phyloP scores from a whole-genome alignment of 208 protist genomes.

The Vickermania spadyakhi region DNA sequence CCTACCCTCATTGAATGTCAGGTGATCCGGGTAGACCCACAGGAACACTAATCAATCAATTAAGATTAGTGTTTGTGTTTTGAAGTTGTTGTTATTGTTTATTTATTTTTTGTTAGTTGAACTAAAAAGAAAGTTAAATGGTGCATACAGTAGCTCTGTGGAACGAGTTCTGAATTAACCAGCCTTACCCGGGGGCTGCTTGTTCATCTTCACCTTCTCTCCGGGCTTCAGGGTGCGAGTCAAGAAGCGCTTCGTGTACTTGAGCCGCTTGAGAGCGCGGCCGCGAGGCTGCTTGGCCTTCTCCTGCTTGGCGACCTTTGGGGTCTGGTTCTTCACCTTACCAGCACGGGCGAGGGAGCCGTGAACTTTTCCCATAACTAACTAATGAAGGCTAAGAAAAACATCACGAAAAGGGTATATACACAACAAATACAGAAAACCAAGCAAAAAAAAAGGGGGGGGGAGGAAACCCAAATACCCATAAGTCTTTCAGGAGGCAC shows the following conservation, averaged over 20 bases:
- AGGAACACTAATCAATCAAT: too few relatives aligned
- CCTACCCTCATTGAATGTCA: too few relatives aligned
- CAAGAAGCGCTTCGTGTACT: conserved; percentile 97
- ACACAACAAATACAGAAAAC: too few relatives aligned
- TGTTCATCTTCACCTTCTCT: conserved; percentile 92
- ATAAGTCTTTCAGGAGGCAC: too few relatives aligned
- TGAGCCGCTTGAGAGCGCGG: conserved; percentile 95
- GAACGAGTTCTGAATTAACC: conserved; percentile 29
- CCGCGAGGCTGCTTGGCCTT: conserved; percentile 93
- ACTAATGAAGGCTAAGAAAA: too few relatives aligned
- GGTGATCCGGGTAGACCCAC: too few relatives aligned
- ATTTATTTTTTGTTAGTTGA: too few relatives aligned
- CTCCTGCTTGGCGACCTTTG: conserved; percentile 94
- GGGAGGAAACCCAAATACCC: too few relatives aligned
- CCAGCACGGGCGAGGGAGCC: conserved; percentile 96
- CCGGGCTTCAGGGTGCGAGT: conserved; percentile 88
- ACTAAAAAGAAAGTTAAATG: background rate
- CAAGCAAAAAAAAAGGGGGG: too few relatives aligned
- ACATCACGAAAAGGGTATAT: too few relatives aligned
- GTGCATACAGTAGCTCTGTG: background rate
- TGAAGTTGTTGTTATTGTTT: conserved; percentile 5
- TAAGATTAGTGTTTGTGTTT: too few relatives aligned
- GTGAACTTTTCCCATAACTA: conserved; percentile 98
- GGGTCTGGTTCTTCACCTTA: conserved; percentile 98
- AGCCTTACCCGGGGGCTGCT: conserved; percentile 86